These are phyloP conservation scores for Lactifluus echinatus DNA, from an alignment of 768 basidiomycete species.

Conservation along the genomic window DNA sequence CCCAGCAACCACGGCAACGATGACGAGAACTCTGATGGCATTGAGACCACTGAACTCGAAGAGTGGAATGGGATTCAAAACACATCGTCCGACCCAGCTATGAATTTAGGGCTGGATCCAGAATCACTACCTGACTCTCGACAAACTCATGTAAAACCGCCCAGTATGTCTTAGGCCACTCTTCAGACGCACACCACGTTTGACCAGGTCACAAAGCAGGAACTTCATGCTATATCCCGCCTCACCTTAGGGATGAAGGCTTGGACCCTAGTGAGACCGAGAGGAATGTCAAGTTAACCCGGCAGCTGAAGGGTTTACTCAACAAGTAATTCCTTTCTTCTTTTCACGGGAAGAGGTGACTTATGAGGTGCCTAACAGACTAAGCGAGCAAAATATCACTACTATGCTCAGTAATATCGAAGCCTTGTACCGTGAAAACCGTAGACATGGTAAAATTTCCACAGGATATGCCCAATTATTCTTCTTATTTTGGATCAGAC, in stretches of 20 bases:
- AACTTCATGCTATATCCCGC: slow-evolving; percentile 67
- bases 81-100: slow-evolving; percentile 24
- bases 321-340: slow-evolving; percentile 54
- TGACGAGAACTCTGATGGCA: slow-evolving; percentile 23
- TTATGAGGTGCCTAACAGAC: slow-evolving; percentile 34
- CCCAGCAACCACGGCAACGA: slow-evolving; percentile 20
- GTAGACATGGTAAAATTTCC: slow-evolving; percentile 57
- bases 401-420: slow-evolving; percentile 68
- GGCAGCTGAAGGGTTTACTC: slow-evolving; percentile 78
- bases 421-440: slow-evolving; percentile 63
- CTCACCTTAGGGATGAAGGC: slow-evolving; percentile 53
- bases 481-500: slow-evolving; percentile 32
- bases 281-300: slow-evolving; percentile 47
- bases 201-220: neutral
- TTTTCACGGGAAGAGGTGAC: neutral
- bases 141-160: neutral
- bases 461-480: neutral
- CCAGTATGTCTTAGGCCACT: neutral
- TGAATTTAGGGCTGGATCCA: neutral
- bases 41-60: slow-evolving; percentile 24
- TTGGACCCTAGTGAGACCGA: slow-evolving; percentile 34
- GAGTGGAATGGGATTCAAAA: slow-evolving; percentile 34
- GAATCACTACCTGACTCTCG: neutral
- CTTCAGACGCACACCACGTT: neutral
- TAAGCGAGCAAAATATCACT: slow-evolving; percentile 85